A percentile compares a stretch with the other conserved stretches of the same genome.
phyloP scores from a whole-genome alignment of 192 early-diverging fungal genomes.

The Coemansia asiatica region DNA sequence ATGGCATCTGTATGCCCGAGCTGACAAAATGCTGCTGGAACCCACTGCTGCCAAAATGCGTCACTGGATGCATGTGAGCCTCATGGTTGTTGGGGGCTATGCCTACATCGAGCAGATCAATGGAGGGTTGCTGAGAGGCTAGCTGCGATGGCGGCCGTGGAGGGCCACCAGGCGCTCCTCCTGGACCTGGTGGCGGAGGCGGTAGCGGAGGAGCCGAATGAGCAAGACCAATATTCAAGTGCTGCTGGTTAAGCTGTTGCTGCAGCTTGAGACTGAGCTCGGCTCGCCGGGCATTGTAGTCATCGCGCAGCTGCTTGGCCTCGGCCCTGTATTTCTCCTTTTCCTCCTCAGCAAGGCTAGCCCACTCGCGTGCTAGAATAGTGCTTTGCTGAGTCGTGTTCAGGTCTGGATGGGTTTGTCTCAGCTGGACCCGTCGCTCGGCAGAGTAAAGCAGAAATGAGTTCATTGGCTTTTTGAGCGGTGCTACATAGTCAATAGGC shows the following conservation, averaged over 20 bases:
- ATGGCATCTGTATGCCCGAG: constrained; percentile 11
- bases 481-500: constrained; percentile 54
- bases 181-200: constrained; percentile 5
- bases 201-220: constrained; percentile 22
- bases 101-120: constrained; percentile 27
- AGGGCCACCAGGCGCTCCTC: constrained; percentile 5
- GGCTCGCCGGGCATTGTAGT: constrained; percentile 58
- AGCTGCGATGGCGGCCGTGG: constrained; percentile 13
- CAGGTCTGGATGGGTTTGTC: constrained; percentile 58
- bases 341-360: constrained; percentile 55
- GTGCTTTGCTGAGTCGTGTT: constrained; percentile 68
- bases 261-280: constrained; percentile 60
- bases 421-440: constrained; percentile 65
- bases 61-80: constrained; percentile 9
- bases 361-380: constrained; percentile 68
- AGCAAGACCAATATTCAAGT: constrained; percentile 35
- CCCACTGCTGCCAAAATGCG: constrained; percentile 10
- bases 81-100: constrained; percentile 10
- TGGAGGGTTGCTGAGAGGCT: constrained; percentile 13
- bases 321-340: constrained; percentile 60
- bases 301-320: constrained; percentile 62
- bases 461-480: constrained; percentile 67
- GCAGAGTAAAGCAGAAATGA: constrained; percentile 67
- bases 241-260: constrained; percentile 57
- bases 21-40: constrained; percentile 31